These are phyloP conservation scores for Capronia epimyces DNA, from an alignment of 2,329 filamentous ascomycete species.

Conservation along the genomic window DNA sequence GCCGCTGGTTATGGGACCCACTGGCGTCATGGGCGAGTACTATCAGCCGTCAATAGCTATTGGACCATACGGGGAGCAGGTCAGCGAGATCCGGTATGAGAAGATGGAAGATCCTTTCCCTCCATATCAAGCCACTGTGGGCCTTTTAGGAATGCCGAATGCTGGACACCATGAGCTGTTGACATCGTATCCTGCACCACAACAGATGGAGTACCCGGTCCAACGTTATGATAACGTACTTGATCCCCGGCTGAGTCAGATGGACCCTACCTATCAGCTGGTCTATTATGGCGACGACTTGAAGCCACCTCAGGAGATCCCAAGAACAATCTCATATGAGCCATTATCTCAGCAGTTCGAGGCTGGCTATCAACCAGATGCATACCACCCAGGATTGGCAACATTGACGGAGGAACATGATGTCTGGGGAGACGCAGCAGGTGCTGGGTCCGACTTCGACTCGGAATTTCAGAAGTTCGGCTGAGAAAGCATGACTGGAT, in stretches of 20 bases:
- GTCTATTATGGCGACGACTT: conserved; percentile 26
- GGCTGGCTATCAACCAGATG: conserved; percentile 20
- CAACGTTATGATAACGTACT: conserved; percentile 36
- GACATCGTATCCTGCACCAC: conserved; percentile 32
- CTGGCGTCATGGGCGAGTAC: conserved; percentile 18
- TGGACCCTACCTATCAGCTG: conserved; percentile 31
- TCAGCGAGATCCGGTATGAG: conserved; percentile 31
- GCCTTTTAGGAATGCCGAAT: conserved; percentile 43
- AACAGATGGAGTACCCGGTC: conserved; percentile 27
- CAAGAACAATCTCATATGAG: conserved; percentile 25
- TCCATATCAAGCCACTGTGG: conserved; percentile 15
- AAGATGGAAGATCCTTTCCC: conserved; percentile 29
- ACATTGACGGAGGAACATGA: conserved; percentile 35
- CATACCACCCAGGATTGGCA: conserved; percentile 32
- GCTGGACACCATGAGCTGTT: conserved; percentile 42
- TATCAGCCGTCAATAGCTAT: conserved; percentile 15
- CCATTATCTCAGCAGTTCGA: conserved; percentile 14
- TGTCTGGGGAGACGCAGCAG: conserved; percentile 29
- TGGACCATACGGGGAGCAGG: conserved; percentile 14
- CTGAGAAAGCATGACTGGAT: conserved; percentile 2
- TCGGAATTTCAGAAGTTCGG: conserved; percentile 25
- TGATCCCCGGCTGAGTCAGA: conserved; percentile 38
- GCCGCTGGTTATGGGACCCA: conserved; percentile 20
- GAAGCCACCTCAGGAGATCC: conserved; percentile 28
- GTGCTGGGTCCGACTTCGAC: conserved; percentile 26